phyloP scores from a whole-genome alignment of 2,329 filamentous ascomycete species.

The Mariannaea elegans region DNA sequence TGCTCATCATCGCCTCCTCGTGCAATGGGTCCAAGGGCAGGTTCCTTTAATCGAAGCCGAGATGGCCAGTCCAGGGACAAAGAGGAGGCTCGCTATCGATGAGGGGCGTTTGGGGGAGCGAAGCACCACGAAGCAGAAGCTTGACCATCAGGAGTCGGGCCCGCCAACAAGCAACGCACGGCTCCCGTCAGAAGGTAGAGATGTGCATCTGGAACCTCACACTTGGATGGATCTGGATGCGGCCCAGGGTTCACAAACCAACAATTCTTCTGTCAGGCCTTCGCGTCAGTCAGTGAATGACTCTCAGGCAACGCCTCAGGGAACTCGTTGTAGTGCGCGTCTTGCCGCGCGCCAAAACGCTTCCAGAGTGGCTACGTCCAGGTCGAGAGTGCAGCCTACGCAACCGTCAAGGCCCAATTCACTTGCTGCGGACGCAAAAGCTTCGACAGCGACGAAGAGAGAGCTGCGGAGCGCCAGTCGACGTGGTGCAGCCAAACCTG shows the following conservation, averaged over 20 bases:
- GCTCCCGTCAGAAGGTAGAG: background rate
- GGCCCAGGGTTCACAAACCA: too few species aligned
- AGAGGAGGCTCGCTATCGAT: background rate
- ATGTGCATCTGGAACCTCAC: background rate
- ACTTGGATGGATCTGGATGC: background rate
- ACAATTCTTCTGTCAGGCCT: background rate
- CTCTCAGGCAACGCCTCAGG: background rate
- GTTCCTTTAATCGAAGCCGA: slow-evolving; percentile 41
- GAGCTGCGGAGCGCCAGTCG: too few species aligned
- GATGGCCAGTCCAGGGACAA: slow-evolving; percentile 13
- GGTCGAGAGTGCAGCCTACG: too few species aligned
- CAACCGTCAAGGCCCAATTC: too few species aligned
- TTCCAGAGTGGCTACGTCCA: background rate
- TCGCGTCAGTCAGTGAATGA: background rate
- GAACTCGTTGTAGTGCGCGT: background rate
- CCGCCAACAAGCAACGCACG: background rate
- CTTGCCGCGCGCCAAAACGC: background rate
- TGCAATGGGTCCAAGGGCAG: slow-evolving; percentile 42
- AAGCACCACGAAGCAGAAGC: background rate
- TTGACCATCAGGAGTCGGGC: background rate
- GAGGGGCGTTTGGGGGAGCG: background rate
- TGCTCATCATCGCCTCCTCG: slow-evolving; percentile 28
- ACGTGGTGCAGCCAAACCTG: too few species aligned
- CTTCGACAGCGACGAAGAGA: too few species aligned
- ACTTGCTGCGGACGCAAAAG: too few species aligned